These are phyloP conservation scores for Colletotrichum orbiculare DNA, from an alignment of 2,329 filamentous ascomycete genomes.

Conservation along the genomic window DNA sequence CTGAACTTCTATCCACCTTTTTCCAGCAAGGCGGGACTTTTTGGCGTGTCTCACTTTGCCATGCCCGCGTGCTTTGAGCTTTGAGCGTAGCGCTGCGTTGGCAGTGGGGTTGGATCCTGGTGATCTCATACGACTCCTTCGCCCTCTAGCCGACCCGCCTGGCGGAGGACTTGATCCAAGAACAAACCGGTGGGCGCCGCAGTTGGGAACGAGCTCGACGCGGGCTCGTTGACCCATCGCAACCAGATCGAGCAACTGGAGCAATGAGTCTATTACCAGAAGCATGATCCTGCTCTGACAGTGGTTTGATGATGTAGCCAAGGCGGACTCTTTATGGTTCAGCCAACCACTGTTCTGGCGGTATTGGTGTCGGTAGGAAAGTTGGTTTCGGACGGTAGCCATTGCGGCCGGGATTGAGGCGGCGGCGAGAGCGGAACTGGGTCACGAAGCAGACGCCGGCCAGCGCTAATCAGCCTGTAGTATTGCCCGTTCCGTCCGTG, in stretches of 20 bases:
- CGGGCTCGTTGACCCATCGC: too few relatives aligned
- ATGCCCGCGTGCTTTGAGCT: conserved; percentile 9
- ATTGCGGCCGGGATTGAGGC: conserved; percentile 5
- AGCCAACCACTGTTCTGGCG: too few relatives aligned
- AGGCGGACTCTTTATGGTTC: too few relatives aligned
- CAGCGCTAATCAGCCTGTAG: not conserved
- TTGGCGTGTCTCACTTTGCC: conserved; percentile 34
- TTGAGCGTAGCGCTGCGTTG: conserved; percentile 17
- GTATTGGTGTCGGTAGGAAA: too few relatives aligned
- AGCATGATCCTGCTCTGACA: too few relatives aligned
- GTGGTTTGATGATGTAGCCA: too few relatives aligned
- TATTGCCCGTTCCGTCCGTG: too few relatives aligned
- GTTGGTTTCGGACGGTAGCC: not conserved
- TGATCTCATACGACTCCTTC: conserved; percentile 10
- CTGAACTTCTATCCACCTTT: conserved; percentile 15
- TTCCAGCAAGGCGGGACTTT: conserved; percentile 34
- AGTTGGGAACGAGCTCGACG: not conserved
- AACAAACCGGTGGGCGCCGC: conserved; percentile 15
- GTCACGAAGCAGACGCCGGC: conserved; percentile 15
- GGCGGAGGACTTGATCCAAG: not conserved
- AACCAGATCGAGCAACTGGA: too few relatives aligned
- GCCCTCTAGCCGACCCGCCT: not conserved
- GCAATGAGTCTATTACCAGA: too few relatives aligned
- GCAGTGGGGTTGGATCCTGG: conserved; percentile 7
- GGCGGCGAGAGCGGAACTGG: not conserved